Percentiles rank a stretch among this genome's conserved stretches.
These are phyloP conservation scores for Gossypium stocksii DNA, from an alignment of 345 rosid species.

Conservation along the genomic window DNA sequence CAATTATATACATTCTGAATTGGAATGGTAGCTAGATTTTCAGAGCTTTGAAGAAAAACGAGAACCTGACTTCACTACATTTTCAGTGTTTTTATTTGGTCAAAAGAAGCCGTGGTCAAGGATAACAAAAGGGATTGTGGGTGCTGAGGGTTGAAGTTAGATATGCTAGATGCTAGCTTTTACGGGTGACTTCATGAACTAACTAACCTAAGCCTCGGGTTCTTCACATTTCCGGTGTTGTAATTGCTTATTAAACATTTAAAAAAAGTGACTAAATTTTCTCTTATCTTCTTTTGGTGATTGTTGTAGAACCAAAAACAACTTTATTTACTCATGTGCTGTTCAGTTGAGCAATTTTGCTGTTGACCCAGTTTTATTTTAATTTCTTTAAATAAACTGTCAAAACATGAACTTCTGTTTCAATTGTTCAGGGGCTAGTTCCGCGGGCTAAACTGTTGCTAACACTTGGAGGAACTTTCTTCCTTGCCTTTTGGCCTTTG, in stretches of 20 bases:
- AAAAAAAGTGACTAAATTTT: neutral
- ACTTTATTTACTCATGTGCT: neutral
- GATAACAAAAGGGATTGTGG: too few relatives aligned
- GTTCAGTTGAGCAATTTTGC: neutral
- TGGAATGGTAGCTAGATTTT: neutral
- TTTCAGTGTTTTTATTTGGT: too few relatives aligned
- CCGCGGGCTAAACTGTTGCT: conserved; percentile 84
- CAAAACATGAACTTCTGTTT: neutral
- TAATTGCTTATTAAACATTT: neutral
- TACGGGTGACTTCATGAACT: too few relatives aligned
- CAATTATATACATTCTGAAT: neutral
- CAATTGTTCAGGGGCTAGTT: conserved; percentile 68
- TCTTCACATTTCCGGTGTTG: neutral
- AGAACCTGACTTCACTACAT: neutral
- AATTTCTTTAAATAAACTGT: too few relatives aligned
- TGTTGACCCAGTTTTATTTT: too few relatives aligned
- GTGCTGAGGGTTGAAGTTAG: too few relatives aligned
- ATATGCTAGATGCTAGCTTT: too few relatives aligned
- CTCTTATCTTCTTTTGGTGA: neutral
- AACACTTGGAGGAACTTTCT: conserved; percentile 85
- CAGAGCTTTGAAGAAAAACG: neutral
- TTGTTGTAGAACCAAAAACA: neutral
- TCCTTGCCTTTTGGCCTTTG: conserved; percentile 84
- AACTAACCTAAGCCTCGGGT: too few relatives aligned
- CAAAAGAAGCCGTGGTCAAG: too few relatives aligned